Conservation (phyloP, 768 basidiomycete genomes). For the Chalciporus chontae region DNA sequence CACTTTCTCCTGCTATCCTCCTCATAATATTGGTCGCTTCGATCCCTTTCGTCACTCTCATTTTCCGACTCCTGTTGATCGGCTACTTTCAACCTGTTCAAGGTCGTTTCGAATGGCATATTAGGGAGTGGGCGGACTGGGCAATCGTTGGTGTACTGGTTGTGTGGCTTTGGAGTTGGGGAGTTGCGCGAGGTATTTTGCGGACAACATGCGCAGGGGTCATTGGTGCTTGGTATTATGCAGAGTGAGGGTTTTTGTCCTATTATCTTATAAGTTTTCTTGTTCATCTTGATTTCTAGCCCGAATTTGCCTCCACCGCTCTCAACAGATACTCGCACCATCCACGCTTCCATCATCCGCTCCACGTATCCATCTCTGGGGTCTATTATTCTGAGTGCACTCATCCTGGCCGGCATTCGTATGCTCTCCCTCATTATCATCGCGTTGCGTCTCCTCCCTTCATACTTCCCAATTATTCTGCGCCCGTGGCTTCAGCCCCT, state of each 20-base stretch:
- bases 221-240: slow-evolving; percentile 91
- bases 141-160: slow-evolving; percentile 53
- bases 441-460: slow-evolving; percentile 53
- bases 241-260: slow-evolving; percentile 40
- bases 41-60: slow-evolving; percentile 75
- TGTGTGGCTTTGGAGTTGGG: slow-evolving; percentile 74
- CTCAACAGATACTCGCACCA: slow-evolving; percentile 62
- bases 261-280: neutral
- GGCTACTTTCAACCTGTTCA: slow-evolving; percentile 49
- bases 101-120: slow-evolving; percentile 50
- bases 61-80: slow-evolving; percentile 73
- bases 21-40: slow-evolving; percentile 62
- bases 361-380: slow-evolving; percentile 82
- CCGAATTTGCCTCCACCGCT: slow-evolving; percentile 33
- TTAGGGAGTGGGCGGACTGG: slow-evolving; percentile 68
- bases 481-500: slow-evolving; percentile 42
- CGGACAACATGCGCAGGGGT: slow-evolving; percentile 77
- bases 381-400: slow-evolving; percentile 69
- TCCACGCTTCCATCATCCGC: slow-evolving; percentile 74
- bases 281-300: slow-evolving; percentile 16
- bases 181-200: slow-evolving; percentile 74
- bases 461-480: slow-evolving; percentile 43
- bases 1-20: slow-evolving; percentile 71
- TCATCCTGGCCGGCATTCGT: slow-evolving; percentile 72
- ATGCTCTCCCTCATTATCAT: slow-evolving; percentile 48